Percentiles rank a stretch among this genome's conserved stretches.
Conservation (phyloP, 140 eudicot species). For the Cichorium intybus region DNA sequence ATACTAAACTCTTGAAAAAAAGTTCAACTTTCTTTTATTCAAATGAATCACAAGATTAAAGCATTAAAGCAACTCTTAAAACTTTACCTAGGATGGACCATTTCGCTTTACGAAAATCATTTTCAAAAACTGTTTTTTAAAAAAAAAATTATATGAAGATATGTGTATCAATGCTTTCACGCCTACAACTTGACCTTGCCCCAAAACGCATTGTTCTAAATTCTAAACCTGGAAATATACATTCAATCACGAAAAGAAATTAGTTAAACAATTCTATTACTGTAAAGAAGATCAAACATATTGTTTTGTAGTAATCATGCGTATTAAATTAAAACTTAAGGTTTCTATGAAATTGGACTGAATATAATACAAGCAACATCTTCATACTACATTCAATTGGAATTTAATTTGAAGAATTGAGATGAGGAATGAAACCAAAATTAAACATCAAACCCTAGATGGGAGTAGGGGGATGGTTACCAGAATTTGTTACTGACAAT, state of each 20-base stretch:
- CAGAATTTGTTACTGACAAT: slow-evolving; percentile 8
- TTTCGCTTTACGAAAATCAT: not conserved
- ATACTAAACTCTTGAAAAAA: not conserved
- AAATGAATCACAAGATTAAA: not conserved
- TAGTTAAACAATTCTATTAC: not conserved
- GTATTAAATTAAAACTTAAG: not conserved
- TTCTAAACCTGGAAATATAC: not conserved
- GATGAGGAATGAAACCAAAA: not conserved
- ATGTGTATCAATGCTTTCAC: not conserved
- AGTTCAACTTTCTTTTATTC: not conserved
- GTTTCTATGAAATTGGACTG: too few species aligned
- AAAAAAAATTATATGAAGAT: not conserved
- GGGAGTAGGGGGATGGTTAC: not conserved
- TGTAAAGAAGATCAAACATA: not conserved
- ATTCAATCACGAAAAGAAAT: not conserved
- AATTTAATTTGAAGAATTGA: not conserved
- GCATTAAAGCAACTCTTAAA: not conserved
- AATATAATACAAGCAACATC: too few species aligned
- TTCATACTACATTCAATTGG: not conserved
- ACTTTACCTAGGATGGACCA: not conserved
- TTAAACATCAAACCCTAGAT: not conserved
- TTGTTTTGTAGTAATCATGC: not conserved
- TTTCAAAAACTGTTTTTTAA: not conserved
- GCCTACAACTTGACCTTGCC: not conserved
- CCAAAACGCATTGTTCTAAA: not conserved